These are phyloP conservation scores for Didymosphaeria variabile DNA, from an alignment of 2,329 filamentous ascomycete genomes.

Conservation along the genomic window DNA sequence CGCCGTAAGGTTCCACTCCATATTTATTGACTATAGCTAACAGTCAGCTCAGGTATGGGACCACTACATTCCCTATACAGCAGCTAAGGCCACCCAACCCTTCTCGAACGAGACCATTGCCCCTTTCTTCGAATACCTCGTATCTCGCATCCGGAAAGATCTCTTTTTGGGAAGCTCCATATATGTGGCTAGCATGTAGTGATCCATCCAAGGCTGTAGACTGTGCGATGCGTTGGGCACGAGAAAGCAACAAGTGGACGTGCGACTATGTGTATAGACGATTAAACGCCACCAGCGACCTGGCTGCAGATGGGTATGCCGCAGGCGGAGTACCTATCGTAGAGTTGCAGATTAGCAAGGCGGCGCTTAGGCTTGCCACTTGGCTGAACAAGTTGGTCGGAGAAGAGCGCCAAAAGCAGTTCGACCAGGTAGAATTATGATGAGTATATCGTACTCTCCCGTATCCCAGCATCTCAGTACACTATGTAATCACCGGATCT, in stretches of 20 bases:
- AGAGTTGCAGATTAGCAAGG: slow-evolving; percentile 54
- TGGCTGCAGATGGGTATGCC: slow-evolving; percentile 50
- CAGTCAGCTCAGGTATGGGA: slow-evolving; percentile 50
- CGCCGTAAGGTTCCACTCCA: slow-evolving; percentile 37
- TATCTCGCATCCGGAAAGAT: slow-evolving; percentile 46
- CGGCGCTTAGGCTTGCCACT: slow-evolving; percentile 48
- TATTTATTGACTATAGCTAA: slow-evolving; percentile 20
- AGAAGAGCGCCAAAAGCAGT: slow-evolving; percentile 10
- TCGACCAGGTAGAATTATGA: slow-evolving; percentile 16
- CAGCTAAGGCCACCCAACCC: slow-evolving; percentile 39
- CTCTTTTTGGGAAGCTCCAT: slow-evolving; percentile 46
- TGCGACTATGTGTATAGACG: slow-evolving; percentile 52
- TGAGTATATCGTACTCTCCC: background rate
- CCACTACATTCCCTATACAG: slow-evolving; percentile 49
- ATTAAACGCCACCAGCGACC: slow-evolving; percentile 42
- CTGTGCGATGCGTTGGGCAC: slow-evolving; percentile 50
- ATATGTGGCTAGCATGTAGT: slow-evolving; percentile 49
- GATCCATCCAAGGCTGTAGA: slow-evolving; percentile 41
- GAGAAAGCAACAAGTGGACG: slow-evolving; percentile 51
- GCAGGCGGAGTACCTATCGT: slow-evolving; percentile 50
- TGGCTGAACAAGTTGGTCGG: slow-evolving; percentile 51
- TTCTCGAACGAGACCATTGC: slow-evolving; percentile 50
- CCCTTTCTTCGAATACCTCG: slow-evolving; percentile 48
- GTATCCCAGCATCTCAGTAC: background rate
- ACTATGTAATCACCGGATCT: no score